Conservation (phyloP, 1,139 yeast species). For the Hemisphaericaspora xylofermentans region DNA sequence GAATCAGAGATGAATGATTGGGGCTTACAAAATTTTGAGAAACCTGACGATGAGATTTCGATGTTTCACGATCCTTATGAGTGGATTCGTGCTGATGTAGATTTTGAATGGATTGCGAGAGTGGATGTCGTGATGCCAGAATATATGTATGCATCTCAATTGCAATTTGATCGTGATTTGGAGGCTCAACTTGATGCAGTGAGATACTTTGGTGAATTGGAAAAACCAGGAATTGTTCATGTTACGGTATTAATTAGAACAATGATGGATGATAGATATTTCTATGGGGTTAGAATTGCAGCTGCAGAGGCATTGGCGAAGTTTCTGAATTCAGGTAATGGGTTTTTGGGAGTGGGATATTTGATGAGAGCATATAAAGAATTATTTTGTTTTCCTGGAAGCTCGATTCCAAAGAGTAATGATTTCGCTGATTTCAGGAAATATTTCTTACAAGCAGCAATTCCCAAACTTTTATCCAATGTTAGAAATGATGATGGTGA, state of each 20-base stretch:
- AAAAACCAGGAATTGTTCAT: constrained; percentile 59
- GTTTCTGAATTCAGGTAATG: constrained; percentile 59
- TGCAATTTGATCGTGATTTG: constrained; percentile 93
- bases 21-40: constrained; percentile 73
- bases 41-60: constrained; percentile 60
- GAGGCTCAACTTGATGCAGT: constrained; percentile 93
- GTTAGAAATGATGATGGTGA: constrained; percentile 64
- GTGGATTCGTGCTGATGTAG: constrained; percentile 96
- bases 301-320: constrained; percentile 80
- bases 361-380: constrained; percentile 67
- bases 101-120: constrained; percentile 93
- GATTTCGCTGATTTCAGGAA: constrained; percentile 69
- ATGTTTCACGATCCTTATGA: constrained; percentile 83
- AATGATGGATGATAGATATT: constrained; percentile 79
- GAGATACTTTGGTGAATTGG: constrained; percentile 61
- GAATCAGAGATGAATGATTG: constrained; percentile 65
- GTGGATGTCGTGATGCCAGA: constrained; percentile 86
- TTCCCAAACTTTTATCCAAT: constrained; percentile 60
- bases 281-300: constrained; percentile 83
- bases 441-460: constrained; percentile 68
- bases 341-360: constrained; percentile 72
- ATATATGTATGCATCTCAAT: constrained; percentile 90
- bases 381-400: constrained; percentile 70
- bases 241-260: constrained; percentile 82
- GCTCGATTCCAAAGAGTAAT: constrained; percentile 72